Percentiles rank a stretch among this genome's conserved stretches.
These are phyloP conservation scores for Triangularia setosa DNA, from an alignment of 2,329 filamentous ascomycete genomes.

Conservation along the genomic window DNA sequence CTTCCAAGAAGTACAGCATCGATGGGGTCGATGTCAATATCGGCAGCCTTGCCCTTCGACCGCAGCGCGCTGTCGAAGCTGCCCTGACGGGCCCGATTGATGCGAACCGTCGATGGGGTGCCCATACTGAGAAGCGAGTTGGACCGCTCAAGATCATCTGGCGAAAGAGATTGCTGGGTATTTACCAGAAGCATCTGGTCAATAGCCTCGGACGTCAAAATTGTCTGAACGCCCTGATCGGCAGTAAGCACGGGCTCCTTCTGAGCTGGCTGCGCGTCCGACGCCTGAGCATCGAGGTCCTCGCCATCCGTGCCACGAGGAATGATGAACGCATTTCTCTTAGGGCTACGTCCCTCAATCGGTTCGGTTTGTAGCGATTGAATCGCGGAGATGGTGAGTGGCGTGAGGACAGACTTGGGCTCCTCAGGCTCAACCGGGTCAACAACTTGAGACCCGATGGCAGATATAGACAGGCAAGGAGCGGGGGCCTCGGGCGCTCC, in stretches of 20 bases:
- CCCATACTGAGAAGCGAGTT: slow-evolving; percentile 32
- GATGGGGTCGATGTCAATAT: slow-evolving; percentile 33
- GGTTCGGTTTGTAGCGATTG: slow-evolving; percentile 45
- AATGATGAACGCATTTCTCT: slow-evolving; percentile 54
- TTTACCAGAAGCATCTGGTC: slow-evolving; percentile 68
- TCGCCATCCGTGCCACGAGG: slow-evolving; percentile 39
- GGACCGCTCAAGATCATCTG: slow-evolving; percentile 34
- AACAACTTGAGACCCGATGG: slow-evolving; percentile 13
- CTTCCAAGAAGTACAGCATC: slow-evolving; percentile 42
- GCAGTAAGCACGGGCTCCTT: slow-evolving; percentile 44
- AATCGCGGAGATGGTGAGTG: slow-evolving; percentile 30
- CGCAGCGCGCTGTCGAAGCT: slow-evolving; percentile 44
- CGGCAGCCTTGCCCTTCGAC: slow-evolving; percentile 35
- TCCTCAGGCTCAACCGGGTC: slow-evolving; percentile 27
- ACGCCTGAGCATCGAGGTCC: slow-evolving; percentile 29
- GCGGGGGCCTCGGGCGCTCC: slow-evolving; percentile 16
- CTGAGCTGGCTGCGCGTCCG: slow-evolving; percentile 46
- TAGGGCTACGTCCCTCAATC: slow-evolving; percentile 46
- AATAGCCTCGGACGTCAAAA: slow-evolving; percentile 76
- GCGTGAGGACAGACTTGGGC: slow-evolving; percentile 20
- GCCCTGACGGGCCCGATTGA: slow-evolving; percentile 40
- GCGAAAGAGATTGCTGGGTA: slow-evolving; percentile 28
- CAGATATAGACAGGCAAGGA: slow-evolving; percentile 24
- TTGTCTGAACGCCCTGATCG: slow-evolving; percentile 78
- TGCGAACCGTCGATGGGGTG: slow-evolving; percentile 38